These are phyloP conservation scores for Penicillium simplicissimum DNA, from an alignment of 495 filamentous ascomycete genomes.

Conservation along the genomic window DNA sequence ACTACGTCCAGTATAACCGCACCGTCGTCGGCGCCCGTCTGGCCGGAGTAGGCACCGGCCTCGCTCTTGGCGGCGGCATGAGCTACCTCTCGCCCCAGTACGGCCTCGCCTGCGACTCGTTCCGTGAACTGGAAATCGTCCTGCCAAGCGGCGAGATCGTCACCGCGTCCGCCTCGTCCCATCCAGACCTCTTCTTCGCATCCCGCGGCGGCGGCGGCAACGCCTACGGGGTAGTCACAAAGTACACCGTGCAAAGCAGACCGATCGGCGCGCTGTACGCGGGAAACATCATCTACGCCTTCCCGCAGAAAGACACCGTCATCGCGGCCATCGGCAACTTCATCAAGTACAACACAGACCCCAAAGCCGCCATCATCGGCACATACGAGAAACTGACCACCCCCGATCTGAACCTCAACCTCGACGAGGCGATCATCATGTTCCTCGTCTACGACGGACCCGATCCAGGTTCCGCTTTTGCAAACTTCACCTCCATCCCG, in stretches of 20 bases:
- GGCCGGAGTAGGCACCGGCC: conserved; percentile 34
- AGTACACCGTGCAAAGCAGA: conserved; percentile 33
- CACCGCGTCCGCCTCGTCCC: conserved; percentile 47
- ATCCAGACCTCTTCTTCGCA: conserved; percentile 60
- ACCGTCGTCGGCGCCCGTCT: conserved; percentile 38
- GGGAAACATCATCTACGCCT: conserved; percentile 34
- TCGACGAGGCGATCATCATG: conserved; percentile 36
- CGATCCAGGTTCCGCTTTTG: conserved; percentile 31
- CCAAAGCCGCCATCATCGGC: conserved; percentile 35
- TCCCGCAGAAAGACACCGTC: conserved; percentile 27
- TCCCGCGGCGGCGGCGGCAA: conserved; percentile 54
- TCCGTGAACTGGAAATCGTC: conserved; percentile 45
- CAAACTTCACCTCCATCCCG: conserved; percentile 33
- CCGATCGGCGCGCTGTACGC: conserved; percentile 31
- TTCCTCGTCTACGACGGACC: conserved; percentile 41
- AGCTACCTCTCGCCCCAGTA: conserved; percentile 42
- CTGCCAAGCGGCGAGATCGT: conserved; percentile 51
- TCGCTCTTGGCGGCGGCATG: conserved; percentile 37
- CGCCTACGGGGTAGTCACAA: conserved; percentile 50
- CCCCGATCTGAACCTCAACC: conserved; percentile 26
- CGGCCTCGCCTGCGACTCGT: conserved; percentile 37
- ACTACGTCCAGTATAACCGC: conserved; percentile 30
- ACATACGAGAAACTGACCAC: conserved; percentile 34
- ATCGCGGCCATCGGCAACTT: conserved; percentile 32
- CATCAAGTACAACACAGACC: conserved; percentile 35